Base-by-base conservation (phyloP, 805 yeast genomes). In the Nakazawaea ernobii region DNA sequence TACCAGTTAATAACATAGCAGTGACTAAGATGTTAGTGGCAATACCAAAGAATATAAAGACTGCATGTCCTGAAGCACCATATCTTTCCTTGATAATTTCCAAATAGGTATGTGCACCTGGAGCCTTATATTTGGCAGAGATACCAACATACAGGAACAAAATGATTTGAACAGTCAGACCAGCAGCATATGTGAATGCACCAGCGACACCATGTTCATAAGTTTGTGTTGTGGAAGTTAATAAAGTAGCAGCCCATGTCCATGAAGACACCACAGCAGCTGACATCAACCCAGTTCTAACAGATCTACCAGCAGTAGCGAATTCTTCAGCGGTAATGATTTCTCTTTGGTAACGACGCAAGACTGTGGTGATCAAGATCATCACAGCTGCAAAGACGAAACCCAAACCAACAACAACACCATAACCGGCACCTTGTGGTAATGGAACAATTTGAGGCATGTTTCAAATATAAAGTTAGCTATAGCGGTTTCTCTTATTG, bases 231-330 rank as follows among this genome's bases (percentile, higher is more conserved):
- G 95, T 79, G 2, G 89, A 80, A 35, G 81, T 82, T 30, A 86
- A 69, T 42, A 86, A 66, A 1, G 95, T 86, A 3, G 89, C 87
- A n/a, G 86, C 86, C 90, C 90, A 84, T 8, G 97, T 89, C 98
- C 98, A 91, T 8, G 92, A 82, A 10, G 92, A 82, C 8, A 90
- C 96, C 29, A 91, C 97, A 7, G 96, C 96, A 7, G 95, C 82
- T 5, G 92, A 82, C 52, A 89, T 84, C 54, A 91, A 71, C 42
- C 94, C 94, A 0, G 92, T 82, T 56, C 84, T 86, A 37, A 91
- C 95, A 3, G 88, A 73, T 61, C 96, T 77, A 54, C 96, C 96
- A 32, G 97, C 96, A 5, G 97, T 90, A 2, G 95, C 80, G 56
- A 91, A 91, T 61, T 90, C 96, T 67, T 91, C 97, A 4, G 97